Percentiles rank a stretch among this genome's conserved stretches.
Conservation (phyloP, 2,329 filamentous ascomycete species). For the Ambrosiella xylebori region DNA sequence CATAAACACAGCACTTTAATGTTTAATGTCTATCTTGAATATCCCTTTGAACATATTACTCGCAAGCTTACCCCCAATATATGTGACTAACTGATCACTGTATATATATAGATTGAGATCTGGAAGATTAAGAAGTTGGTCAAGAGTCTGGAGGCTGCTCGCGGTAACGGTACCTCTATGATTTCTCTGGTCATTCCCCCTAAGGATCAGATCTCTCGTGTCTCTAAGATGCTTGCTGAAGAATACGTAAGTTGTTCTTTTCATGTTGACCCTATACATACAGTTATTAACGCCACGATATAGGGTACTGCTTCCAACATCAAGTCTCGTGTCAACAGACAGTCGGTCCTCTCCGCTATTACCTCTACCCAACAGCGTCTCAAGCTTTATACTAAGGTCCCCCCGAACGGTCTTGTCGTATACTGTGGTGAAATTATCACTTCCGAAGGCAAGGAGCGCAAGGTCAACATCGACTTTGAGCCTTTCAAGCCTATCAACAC, state of each 20-base stretch:
- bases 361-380: slow-evolving; percentile 98
- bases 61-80: neutral
- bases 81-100: neutral
- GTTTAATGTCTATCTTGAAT: too few species aligned
- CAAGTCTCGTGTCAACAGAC: slow-evolving; percentile 97
- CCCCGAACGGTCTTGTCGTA: slow-evolving; percentile 89
- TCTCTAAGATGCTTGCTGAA: slow-evolving; percentile 99
- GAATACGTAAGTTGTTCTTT: slow-evolving; percentile 57
- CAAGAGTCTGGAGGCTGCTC: slow-evolving; percentile 90
- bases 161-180: slow-evolving; percentile 98
- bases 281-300: neutral
- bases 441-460: slow-evolving; percentile 92
- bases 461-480: slow-evolving; percentile 99
- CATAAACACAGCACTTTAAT: too few species aligned
- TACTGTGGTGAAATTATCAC: slow-evolving; percentile 99
- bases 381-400: slow-evolving; percentile 98
- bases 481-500: slow-evolving; percentile 99
- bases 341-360: slow-evolving; percentile 94
- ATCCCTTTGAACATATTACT: neutral
- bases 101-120: slow-evolving; percentile 43
- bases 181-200: slow-evolving; percentile 98
- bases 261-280: neutral
- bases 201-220: slow-evolving; percentile 93
- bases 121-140: slow-evolving; percentile 99
- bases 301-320: slow-evolving; percentile 98